phyloP scores from a whole-genome alignment of 1,139 yeast species.

The Pichia sp. region DNA sequence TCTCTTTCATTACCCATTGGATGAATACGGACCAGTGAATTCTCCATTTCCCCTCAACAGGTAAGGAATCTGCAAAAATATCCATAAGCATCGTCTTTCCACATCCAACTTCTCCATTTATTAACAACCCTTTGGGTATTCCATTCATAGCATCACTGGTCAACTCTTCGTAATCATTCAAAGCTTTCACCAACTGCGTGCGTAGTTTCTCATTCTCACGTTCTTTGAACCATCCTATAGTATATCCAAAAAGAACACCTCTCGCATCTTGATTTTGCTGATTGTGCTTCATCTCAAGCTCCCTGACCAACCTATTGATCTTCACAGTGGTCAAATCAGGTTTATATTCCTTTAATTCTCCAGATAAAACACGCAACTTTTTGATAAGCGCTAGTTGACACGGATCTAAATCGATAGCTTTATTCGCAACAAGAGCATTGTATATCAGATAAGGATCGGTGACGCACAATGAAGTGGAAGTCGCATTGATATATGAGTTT shows the following conservation, averaged over 20 bases:
- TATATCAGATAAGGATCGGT: conserved; percentile 62
- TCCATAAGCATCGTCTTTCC: conserved; percentile 74
- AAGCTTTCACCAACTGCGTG: conserved; percentile 36
- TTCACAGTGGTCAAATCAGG: conserved; percentile 49
- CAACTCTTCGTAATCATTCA: conserved; percentile 60
- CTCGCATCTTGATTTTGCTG: conserved; percentile 7
- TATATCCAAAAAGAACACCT: conserved; percentile 10
- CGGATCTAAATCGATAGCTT: conserved; percentile 47
- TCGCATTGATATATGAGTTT: conserved; percentile 2
- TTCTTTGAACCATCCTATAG: conserved; percentile 18
- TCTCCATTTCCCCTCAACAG: conserved; percentile 56
- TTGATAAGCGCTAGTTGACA: conserved; percentile 35
- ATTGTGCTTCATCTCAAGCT: conserved; percentile 35
- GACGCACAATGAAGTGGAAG: conserved; percentile 30
- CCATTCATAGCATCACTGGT: conserved; percentile 37
- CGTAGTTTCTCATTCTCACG: conserved; percentile 13
- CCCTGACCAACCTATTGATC: conserved; percentile 40
- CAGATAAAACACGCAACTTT: conserved; percentile 8
- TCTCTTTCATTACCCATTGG: conserved; percentile 58
- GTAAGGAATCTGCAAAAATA: conserved; percentile 59
- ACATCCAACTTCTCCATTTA: conserved; percentile 72
- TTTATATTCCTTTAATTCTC: conserved; percentile 40
- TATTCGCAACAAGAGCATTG: conserved; percentile 41
- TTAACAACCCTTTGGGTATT: conserved; percentile 52
- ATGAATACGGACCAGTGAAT: conserved; percentile 71